These are phyloP conservation scores for Candida schatavii DNA, from an alignment of 805 yeast genomes.

Conservation along the genomic window DNA sequence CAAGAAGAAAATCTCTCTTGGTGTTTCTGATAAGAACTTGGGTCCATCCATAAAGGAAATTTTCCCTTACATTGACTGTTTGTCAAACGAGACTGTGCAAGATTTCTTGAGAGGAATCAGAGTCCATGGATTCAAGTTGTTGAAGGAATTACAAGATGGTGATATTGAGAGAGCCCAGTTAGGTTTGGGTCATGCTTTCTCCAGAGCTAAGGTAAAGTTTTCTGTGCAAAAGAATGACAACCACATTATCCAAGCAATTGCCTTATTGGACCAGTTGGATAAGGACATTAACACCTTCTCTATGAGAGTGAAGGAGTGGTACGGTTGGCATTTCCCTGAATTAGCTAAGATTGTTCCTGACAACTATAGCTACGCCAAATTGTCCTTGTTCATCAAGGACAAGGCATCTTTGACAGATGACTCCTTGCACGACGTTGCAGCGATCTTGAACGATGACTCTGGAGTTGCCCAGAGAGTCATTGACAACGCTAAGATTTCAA, in stretches of 20 bases:
- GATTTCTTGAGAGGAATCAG: slow-evolving; percentile 95
- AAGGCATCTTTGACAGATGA: slow-evolving; percentile 87
- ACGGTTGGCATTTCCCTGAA: slow-evolving; percentile 99
- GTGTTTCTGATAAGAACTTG: slow-evolving; percentile 90
- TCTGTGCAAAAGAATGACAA: slow-evolving; percentile 98
- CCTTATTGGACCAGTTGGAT: slow-evolving; percentile 93
- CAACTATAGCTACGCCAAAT: slow-evolving; percentile 80
- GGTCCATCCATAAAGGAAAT: slow-evolving; percentile 95
- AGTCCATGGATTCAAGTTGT: slow-evolving; percentile 80
- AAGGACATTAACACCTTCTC: slow-evolving; percentile 97
- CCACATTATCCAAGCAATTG: slow-evolving; percentile 98
- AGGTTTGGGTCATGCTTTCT: slow-evolving; percentile 98
- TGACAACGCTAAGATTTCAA: slow-evolving; percentile 93
- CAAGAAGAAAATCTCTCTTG: slow-evolving; percentile 69
- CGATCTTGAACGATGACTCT: slow-evolving; percentile 86
- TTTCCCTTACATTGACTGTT: slow-evolving; percentile 86
- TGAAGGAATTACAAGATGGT: slow-evolving; percentile 90
- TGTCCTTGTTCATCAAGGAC: slow-evolving; percentile 80
- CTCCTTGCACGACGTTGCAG: slow-evolving; percentile 91
- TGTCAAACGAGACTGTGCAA: slow-evolving; percentile 88
- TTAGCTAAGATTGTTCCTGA: slow-evolving; percentile 88
- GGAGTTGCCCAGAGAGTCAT: slow-evolving; percentile 85
- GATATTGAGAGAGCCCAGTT: slow-evolving; percentile 97
- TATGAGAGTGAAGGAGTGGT: slow-evolving; percentile 98
- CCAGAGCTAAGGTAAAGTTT: slow-evolving; percentile 98